phyloP scores from a whole-genome alignment of 257 asterid species.

The Haberlea rhodopensis region DNA sequence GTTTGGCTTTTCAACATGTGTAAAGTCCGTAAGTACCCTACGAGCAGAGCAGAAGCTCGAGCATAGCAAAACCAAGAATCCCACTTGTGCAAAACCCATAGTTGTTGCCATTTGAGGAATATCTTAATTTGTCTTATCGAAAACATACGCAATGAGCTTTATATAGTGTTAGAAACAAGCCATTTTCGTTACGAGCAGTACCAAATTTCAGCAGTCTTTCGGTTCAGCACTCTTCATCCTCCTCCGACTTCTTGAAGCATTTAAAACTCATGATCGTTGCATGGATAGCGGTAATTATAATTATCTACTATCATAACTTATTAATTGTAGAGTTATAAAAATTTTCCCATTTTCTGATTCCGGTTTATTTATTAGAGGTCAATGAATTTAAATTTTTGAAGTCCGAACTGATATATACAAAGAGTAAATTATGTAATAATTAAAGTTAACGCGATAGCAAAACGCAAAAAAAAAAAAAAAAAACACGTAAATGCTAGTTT shows the following conservation, averaged over 20 bases:
- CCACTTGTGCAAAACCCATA: conserved; percentile 21
- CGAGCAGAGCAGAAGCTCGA: conserved; percentile 21
- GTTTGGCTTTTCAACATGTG: not conserved
- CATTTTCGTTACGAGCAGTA: not conserved
- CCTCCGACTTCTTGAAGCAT: not conserved
- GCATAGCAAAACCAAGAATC: conserved; percentile 12
- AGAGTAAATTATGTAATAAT: not conserved
- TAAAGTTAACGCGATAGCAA: not conserved
- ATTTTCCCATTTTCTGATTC: not conserved
- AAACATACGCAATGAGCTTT: not conserved
- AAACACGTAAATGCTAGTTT: no score
- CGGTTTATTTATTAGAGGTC: not conserved
- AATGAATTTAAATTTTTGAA: not conserved
- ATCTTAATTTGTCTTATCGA: conserved; percentile 2
- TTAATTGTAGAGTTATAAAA: no score
- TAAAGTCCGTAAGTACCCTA: conserved; percentile 18
- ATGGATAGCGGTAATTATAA: not conserved
- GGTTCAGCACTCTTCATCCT: not conserved
- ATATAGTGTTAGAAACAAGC: not conserved
- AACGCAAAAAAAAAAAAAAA: not conserved
- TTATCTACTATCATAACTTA: not conserved
- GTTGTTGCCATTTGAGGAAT: not conserved
- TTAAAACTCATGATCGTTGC: not conserved
- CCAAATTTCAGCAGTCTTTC: conserved; percentile 1
- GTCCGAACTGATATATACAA: not conserved